These are phyloP conservation scores for Manihot esculenta DNA, from an alignment of 441 rosid genomes.

Conservation along the genomic window DNA sequence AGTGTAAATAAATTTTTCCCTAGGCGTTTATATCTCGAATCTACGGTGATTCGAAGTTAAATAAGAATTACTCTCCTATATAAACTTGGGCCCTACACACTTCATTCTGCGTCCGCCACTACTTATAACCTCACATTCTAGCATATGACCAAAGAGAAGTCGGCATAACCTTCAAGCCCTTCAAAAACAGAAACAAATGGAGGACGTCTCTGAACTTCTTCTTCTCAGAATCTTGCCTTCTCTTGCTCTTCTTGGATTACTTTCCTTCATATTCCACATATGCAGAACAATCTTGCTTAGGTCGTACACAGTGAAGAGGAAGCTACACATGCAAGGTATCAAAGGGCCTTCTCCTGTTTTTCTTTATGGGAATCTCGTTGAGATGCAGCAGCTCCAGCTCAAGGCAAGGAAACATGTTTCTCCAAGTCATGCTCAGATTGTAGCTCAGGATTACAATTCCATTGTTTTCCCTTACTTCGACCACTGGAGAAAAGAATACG, in stretches of 20 bases:
- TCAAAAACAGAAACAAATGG: not conserved
- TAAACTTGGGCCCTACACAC: not conserved
- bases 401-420: slow-evolving; percentile 13
- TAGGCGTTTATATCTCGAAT: too few species aligned
- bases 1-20: too few species aligned
- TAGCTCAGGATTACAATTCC: slow-evolving; percentile 62
- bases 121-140: not conserved
- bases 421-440: slow-evolving; percentile 29
- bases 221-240: not conserved
- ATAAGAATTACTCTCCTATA: too few species aligned
- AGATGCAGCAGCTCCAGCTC: slow-evolving; percentile 61
- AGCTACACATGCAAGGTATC: slow-evolving; percentile 58
- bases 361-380: slow-evolving; percentile 56
- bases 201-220: not conserved
- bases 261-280: slow-evolving; percentile 11
- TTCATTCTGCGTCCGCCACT: not conserved
- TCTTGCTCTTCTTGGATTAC: not conserved
- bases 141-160: not conserved
- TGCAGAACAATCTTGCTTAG: slow-evolving; percentile 32
- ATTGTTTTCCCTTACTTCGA: slow-evolving; percentile 72
- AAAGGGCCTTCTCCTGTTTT: slow-evolving; percentile 62
- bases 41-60: too few species aligned
- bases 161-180: too few species aligned
- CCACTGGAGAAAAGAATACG: slow-evolving; percentile 72
- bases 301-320: slow-evolving; percentile 42